These are phyloP conservation scores for Penstemon eatonii DNA, from an alignment of 257 asterid species.

Conservation along the genomic window DNA sequence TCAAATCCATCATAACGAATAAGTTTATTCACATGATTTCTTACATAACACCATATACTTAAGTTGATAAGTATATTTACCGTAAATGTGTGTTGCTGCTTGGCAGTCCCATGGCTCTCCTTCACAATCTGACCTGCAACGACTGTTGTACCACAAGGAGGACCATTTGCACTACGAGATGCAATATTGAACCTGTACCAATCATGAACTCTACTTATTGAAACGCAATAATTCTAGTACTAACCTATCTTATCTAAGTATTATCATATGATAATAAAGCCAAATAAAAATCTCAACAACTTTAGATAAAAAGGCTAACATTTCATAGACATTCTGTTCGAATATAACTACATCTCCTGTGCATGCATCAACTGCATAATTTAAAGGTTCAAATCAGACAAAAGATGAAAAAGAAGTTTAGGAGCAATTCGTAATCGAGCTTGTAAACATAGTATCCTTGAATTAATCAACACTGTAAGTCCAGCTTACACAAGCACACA, in stretches of 20 bases:
- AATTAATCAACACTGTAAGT: not conserved
- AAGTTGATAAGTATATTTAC: conserved; percentile 35
- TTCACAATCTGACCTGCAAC: conserved; percentile 85
- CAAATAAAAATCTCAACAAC: not conserved
- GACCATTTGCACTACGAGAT: conserved; percentile 76
- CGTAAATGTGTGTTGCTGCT: conserved; percentile 94
- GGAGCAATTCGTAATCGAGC: not conserved
- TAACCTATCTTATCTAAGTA: not conserved
- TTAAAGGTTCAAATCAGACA: conserved; percentile 7
- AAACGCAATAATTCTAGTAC: too few relatives aligned
- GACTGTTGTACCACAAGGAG: conserved; percentile 68
- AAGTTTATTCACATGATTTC: not conserved
- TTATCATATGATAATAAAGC: not conserved
- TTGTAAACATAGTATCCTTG: conserved; percentile 14
- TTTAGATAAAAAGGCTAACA: conserved; percentile 47
- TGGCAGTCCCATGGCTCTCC: conserved; percentile 93
- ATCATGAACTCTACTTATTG: not conserved
- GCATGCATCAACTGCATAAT: conserved; percentile 84
- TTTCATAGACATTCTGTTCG: conserved; percentile 85
- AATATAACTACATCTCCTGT: conserved; percentile 80
- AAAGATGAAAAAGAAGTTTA: not conserved
- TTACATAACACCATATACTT: not conserved
- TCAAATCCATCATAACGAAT: not conserved
- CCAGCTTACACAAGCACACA: not conserved
- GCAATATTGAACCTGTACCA: conserved; percentile 62